A percentile compares a stretch with the other conserved stretches of the same genome.
phyloP scores from a whole-genome alignment of 768 basidiomycete genomes.

The Lactifluus rugatus region DNA sequence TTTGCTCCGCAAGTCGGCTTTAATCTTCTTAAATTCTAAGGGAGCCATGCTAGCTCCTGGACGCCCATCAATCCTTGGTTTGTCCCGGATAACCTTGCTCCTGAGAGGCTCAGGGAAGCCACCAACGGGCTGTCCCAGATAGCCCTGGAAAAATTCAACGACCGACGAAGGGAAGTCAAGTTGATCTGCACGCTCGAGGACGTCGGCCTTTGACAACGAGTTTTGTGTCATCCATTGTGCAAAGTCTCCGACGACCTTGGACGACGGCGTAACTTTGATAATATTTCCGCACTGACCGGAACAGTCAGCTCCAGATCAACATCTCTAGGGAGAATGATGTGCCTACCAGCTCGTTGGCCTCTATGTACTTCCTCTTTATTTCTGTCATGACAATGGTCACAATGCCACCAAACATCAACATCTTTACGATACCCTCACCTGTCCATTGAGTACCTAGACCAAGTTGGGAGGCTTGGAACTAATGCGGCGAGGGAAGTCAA shows the following conservation, averaged over 20 bases:
- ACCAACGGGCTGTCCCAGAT: conserved; percentile 94
- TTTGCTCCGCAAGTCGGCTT: conserved; percentile 82
- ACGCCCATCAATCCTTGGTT: conserved; percentile 86
- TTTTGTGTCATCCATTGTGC: conserved; percentile 99
- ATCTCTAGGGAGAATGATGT: conserved; percentile 5
- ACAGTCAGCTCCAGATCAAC: background rate
- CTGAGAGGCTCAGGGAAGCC: conserved; percentile 98
- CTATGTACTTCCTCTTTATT: conserved; percentile 97
- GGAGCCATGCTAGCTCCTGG: conserved; percentile 85
- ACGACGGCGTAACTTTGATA: conserved; percentile 98
- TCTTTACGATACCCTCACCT: conserved; percentile 34
- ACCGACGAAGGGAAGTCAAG: conserved; percentile 98
- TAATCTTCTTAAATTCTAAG: conserved; percentile 93
- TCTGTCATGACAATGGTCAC: conserved; percentile 34
- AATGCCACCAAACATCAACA: background rate
- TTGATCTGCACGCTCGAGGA: conserved; percentile 73
- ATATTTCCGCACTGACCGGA: conserved; percentile 79
- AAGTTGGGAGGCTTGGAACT: conserved; percentile 98
- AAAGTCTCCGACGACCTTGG: conserved; percentile 98
- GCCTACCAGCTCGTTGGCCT: conserved; percentile 88
- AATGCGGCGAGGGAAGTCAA: conserved; percentile 7
- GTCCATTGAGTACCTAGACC: conserved; percentile 97
- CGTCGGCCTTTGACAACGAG: conserved; percentile 76
- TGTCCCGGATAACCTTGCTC: conserved; percentile 83
- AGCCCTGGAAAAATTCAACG: conserved; percentile 98